Evolutionary conservation across 148 eudicot species (phyloP), one percentile per base, ranked within the genome.

Genomic region (Arbutus unedo): DNA sequence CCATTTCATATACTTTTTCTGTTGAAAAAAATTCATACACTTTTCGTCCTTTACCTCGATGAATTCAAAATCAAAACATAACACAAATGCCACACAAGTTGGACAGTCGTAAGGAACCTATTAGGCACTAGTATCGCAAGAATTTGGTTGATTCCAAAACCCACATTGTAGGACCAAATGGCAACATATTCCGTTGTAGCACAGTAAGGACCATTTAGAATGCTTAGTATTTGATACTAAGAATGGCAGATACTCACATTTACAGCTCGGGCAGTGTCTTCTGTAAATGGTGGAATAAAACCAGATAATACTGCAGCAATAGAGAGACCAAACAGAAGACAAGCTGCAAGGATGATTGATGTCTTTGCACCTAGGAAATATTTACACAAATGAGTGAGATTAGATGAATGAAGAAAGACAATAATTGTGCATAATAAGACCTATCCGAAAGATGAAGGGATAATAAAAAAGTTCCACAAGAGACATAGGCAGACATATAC

Each of bases 181-280:
- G 45, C 56, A 51, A 38, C 38, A 10, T 57, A 41, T 83, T 54
- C 44, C 19, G 57, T 55, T 2, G 57, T 74, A 14, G 41, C 18
- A 23, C 78, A 45, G 23, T 60, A 41, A 0, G 54, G 77, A 5
- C 62, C 48, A 82, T 49, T 18, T 41, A 41, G 43, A 66, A 11
- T 66, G 43, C 25, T 66, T 43, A 13, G 71, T 31, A 66, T 2
- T 2, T 64, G 70, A 74, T 8, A 25, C 21, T 53, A 15, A 64
- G 64, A 68, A 57, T 19, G 76, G 21, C 76, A 0, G 57, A 50
- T 78, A 84, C 97, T 91, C 82, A 94, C 99, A 85, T 96, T 94
- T 79, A 96, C 93, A 83, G 98, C 87, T 88, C 98, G 90, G 75
- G 99, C 89, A 83, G 85, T 87, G 60, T 94, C 98, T 77, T 92